Percentiles rank a stretch among this genome's conserved stretches.
These are phyloP conservation scores for Pseudoperonospora humuli DNA, from an alignment of 352 stramenopile genomes.

Conservation along the genomic window DNA sequence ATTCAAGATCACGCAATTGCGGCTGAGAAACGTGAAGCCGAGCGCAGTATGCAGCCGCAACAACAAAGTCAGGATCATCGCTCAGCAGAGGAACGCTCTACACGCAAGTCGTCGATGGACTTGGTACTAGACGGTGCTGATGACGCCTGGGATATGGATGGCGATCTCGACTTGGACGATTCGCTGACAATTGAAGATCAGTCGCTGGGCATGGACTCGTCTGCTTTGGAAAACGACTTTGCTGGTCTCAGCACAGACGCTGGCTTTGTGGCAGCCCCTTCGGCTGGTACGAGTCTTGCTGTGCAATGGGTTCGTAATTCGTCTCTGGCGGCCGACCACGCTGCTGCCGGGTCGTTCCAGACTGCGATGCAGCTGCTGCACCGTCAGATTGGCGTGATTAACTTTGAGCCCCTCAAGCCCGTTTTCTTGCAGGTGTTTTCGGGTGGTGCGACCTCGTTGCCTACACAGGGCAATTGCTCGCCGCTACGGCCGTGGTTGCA, in stretches of 20 bases:
- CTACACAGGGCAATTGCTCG: slow-evolving; percentile 77
- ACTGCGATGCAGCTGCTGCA: slow-evolving; percentile 97
- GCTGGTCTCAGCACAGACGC: slow-evolving; percentile 24
- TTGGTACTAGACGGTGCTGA: slow-evolving; percentile 61
- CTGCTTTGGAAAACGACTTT: slow-evolving; percentile 54
- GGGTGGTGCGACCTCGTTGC: slow-evolving; percentile 69
- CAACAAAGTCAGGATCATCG: slow-evolving; percentile 23
- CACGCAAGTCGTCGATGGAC: slow-evolving; percentile 66
- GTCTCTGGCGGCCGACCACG: slow-evolving; percentile 96
- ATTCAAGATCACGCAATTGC: slow-evolving; percentile 78
- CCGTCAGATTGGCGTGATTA: slow-evolving; percentile 97
- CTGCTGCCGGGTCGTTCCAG: slow-evolving; percentile 92
- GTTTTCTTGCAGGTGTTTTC: slow-evolving; percentile 84
- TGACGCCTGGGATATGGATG: slow-evolving; percentile 75
- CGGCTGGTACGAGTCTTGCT: slow-evolving; percentile 81
- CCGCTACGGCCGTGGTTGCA: slow-evolving; percentile 75
- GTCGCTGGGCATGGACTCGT: slow-evolving; percentile 31
- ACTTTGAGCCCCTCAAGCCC: slow-evolving; percentile 93
- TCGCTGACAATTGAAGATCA: slow-evolving; percentile 46
- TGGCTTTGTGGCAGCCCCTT: slow-evolving; percentile 88
- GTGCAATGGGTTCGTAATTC: slow-evolving; percentile 94
- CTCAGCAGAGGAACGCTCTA: slow-evolving; percentile 34
- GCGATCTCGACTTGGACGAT: slow-evolving; percentile 83
- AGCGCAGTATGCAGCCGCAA: slow-evolving; percentile 58
- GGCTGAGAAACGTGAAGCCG: slow-evolving; percentile 70